Base-by-base conservation (phyloP, 2,329 filamentous ascomycete genomes). In the Colletotrichum filicis region DNA sequence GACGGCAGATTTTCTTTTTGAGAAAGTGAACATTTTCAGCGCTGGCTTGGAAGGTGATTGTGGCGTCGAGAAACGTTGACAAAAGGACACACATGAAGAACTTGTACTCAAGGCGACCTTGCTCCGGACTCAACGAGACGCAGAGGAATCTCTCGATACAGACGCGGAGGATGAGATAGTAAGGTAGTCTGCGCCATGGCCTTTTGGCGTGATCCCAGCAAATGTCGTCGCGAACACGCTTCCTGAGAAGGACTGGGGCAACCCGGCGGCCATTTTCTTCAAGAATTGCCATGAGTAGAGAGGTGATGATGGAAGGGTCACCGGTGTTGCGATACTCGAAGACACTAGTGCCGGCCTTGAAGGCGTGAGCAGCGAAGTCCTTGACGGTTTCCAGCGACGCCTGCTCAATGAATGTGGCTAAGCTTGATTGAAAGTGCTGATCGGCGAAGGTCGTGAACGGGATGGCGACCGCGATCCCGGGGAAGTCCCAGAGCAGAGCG, bases 141-240 rank as follows among this genome's bases (percentile, higher is more conserved):
- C 81, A 84, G 0, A 93, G 82, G 8, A 87, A 83, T 0, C 91
- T 85, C 61, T 91, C 86, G 1, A 89, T 76, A 0, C 85, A 83
- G 1, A 94, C 90, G 0, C 91, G 88, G 5, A 93, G 79, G 0
- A 91, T 81, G 0, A 94, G 85, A 88, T 91, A 94, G 63, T 88
- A 85, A 0, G 92, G 86, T 1, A 87, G 87, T 49, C 92, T 83
- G 22, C 92, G 84, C 92, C 92, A 94, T 0, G 91, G 91, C 0
- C 83, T 77, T 1, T 85, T 79, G 0, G 85, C 82, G 1, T 85
- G 77, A 0, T 80, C 77, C 78, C 89, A 86, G 14, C 84, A 85
- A 0, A 92, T 87, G n/a, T 92, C 91, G 62, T 94, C 92, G 0
- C 89, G 85, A 0, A 93, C 85, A 2, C 87, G 83, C 77, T 94